These are phyloP conservation scores for Diaporthe citrichinensis DNA, from an alignment of 2,329 filamentous ascomycete species.

Conservation along the genomic window DNA sequence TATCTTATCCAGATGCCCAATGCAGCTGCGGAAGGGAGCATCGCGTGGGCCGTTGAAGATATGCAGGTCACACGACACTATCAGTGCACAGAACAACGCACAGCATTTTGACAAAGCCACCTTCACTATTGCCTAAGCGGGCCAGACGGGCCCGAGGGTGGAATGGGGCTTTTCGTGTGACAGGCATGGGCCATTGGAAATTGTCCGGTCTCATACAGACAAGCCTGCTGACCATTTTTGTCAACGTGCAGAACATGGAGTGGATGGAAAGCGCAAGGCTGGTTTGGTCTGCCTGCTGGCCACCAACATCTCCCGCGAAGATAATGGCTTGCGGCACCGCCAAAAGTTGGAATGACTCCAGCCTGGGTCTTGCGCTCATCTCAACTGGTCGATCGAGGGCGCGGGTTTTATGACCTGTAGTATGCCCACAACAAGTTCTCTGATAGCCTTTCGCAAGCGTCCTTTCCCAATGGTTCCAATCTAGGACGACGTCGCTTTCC, in stretches of 20 bases:
- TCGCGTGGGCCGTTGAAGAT: slow-evolving; percentile 27
- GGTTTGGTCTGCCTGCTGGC: background rate
- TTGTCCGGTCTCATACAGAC: background rate
- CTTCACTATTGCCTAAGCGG: background rate
- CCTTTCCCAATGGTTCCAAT: background rate
- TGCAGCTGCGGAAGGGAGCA: slow-evolving; percentile 10
- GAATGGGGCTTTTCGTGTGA: background rate
- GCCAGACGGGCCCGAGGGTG: background rate
- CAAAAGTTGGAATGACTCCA: background rate
- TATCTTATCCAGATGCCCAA: slow-evolving; percentile 26
- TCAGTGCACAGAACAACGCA: background rate
- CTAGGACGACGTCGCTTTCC: background rate
- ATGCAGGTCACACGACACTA: slow-evolving; percentile 33
- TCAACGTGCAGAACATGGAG: slow-evolving; percentile 15
- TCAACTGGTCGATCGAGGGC: background rate
- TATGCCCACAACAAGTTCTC: background rate
- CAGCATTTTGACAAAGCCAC: slow-evolving; percentile 14
- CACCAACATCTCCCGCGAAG: background rate
- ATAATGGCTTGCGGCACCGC: background rate
- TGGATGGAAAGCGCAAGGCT: background rate
- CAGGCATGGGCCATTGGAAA: background rate
- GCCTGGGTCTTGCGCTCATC: background rate
- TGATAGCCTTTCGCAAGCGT: slow-evolving; percentile 14
- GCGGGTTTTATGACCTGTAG: background rate
- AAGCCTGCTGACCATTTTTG: slow-evolving; percentile 15